Conservation (phyloP, 768 basidiomycete species). For the Lactarius deliciosus region DNA sequence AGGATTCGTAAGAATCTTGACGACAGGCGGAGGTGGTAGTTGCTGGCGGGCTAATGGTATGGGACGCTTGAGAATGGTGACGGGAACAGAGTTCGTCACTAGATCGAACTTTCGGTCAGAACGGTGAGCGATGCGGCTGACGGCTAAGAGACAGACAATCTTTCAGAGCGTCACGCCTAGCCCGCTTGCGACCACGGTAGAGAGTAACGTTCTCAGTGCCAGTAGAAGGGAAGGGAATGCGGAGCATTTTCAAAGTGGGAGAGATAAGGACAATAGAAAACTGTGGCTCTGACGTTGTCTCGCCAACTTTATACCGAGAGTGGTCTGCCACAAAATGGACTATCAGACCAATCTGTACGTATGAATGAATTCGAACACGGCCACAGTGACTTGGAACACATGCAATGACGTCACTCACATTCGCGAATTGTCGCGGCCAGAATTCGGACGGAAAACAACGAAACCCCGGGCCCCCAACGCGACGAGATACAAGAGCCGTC, state of each 20-base stretch:
- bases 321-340: too few relatives aligned
- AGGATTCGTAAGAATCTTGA: neutral
- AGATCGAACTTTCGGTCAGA: neutral
- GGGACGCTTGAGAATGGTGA: conserved; percentile 1
- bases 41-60: neutral
- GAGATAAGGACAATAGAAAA: neutral
- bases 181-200: conserved; percentile 2
- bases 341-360: too few relatives aligned
- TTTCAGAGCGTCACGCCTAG: neutral
- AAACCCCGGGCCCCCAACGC: too few relatives aligned
- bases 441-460: too few relatives aligned
- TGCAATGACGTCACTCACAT: too few relatives aligned
- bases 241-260: neutral
- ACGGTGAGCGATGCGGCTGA: neutral
- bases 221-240: neutral
- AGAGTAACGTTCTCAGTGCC: neutral
- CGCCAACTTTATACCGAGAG: neutral
- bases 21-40: neutral
- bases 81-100: conserved; percentile 1
- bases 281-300: too few relatives aligned
- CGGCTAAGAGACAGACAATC: conserved; percentile 6
- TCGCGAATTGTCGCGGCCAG: too few relatives aligned
- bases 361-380: too few relatives aligned
- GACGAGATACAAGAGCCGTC: too few relatives aligned
- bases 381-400: too few relatives aligned